Evolutionary conservation across 306 rosid genomes (phyloP), one percentile per base, ranked within the genome.

Genomic region (Betula pendula): DNA sequence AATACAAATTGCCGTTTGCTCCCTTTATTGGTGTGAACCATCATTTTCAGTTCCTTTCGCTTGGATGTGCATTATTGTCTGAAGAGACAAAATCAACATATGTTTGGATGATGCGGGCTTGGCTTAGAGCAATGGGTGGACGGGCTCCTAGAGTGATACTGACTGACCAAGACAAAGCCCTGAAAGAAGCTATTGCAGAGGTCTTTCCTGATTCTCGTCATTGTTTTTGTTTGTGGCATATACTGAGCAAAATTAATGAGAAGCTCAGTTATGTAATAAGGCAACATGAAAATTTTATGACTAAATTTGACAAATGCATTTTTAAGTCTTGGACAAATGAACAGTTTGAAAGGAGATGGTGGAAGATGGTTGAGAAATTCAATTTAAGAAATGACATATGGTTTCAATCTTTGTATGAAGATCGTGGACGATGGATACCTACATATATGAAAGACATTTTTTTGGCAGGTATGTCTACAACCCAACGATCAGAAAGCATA

Each of bases 151-250:
- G 52, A 42, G 83, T 77, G 56, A 76, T 87, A 44, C 85, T 87
- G 45, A 80, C 85, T 11, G 79, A 74, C 63, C 86, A 81, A 76
- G 84, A 84, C 60, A 62, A 76, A 72, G 67, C 68, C 71, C 66
- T 87, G 76, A 84, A 84, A 75, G 84, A 80, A 76, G 84, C 84
- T 16, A 68, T 82, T 52, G 69, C 86, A 10, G 86, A 77, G 83
- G 81, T 80, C 70, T 78, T 84, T 75, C 84, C 86, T 1, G 62
- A 69, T 68, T 50, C 86, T 44, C 86, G 75, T 25, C 90, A 87
- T 74, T 84, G 86, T 78, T 84, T 76, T 58, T 84, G 86, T 77
- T 77, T 87, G 74, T 84, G 90, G 90, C 84, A 87, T 65, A 82
- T 87, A 53, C 77, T 84, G 50, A 24, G 79, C 72, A 79, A 87